Base-by-base conservation (phyloP, 2,329 filamentous ascomycete species). In the Xylariaceae sp. region DNA sequence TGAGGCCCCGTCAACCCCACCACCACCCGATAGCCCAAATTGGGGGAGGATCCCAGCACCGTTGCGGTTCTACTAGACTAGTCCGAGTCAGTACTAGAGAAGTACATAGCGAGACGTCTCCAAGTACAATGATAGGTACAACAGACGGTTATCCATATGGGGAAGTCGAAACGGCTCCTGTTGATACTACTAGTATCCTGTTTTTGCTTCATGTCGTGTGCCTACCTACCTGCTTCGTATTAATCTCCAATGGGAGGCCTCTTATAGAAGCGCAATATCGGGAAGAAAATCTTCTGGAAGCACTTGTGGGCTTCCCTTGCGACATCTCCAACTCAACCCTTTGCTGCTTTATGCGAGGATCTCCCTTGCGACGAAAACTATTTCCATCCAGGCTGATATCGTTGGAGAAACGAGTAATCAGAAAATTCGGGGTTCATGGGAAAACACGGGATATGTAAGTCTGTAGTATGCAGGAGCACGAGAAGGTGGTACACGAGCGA, bases 361-460 rank as follows among this genome's bases (percentile, higher is more conserved):
- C 44, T 26, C 37, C 32, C 34, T 38, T 40, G 39, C 38, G 14
- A 49, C 41, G 44, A 49, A 46, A 49, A 49, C 38, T 38, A 26
- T 19, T 30, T 31, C 21, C 31, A 18, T 17, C 33, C 24, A 28
- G 24, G 16, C 28, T 33, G 32, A n/a, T 15, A 29, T 24, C 15
- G 29, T 42, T 42, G 40, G 44, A 31, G 41, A 28, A 28, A 28
- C n/a, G 9, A 28, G 8, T 5, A 9, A 13, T 13, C 21, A 24
- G 21, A 24, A 24, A 38, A 39, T 19, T 36, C 36, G 37, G 38
- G 41, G 34, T 35, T 38, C 31, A 47, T 48, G 49, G 49, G 33
- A 51, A 48, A 51, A 51, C 41, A 51, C 49, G 48, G 47, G 40
- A 48, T 27, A 38, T 38, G 48, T n/a, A 26, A 38, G 26, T 16